These are phyloP conservation scores for Nyctanthes arbortristis DNA, from an alignment of 257 asterid species.

Conservation along the genomic window DNA sequence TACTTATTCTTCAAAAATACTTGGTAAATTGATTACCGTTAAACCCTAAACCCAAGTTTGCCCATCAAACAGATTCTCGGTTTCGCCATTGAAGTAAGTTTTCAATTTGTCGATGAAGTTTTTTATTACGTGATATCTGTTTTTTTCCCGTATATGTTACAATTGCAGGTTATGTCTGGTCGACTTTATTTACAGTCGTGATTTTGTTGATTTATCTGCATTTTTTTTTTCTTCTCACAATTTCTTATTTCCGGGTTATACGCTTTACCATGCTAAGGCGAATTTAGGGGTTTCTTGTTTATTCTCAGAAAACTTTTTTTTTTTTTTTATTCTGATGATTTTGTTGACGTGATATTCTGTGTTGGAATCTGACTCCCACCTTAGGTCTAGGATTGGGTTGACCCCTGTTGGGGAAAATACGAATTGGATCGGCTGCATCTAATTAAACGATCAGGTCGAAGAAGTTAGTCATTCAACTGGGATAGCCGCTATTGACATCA, in stretches of 20 bases:
- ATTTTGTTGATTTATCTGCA: not conserved
- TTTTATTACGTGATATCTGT: not conserved
- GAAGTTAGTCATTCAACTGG: too few species aligned
- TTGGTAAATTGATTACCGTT: conserved; percentile 10
- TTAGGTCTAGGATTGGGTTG: not conserved
- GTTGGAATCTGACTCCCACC: not conserved
- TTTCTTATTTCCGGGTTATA: too few species aligned
- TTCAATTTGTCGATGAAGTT: not conserved
- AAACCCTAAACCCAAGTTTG: conserved; percentile 38
- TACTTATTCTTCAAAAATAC: not conserved
- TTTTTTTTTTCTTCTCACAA: too few species aligned
- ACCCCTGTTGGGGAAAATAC: too few species aligned
- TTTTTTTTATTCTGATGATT: not conserved
- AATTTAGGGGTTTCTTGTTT: not conserved
- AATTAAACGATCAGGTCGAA: too few species aligned
- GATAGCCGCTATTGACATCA: too few species aligned
- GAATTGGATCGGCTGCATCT: too few species aligned
- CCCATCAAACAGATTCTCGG: conserved; percentile 14
- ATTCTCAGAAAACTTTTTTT: not conserved
- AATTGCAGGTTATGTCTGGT: not conserved
- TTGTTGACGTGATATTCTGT: not conserved
- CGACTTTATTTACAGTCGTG: conserved; percentile 1
- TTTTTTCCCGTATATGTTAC: not conserved
- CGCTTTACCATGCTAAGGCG: not conserved
- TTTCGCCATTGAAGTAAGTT: conserved; percentile 29